Percentiles rank a stretch among this genome's conserved stretches.
Conservation (phyloP, 192 early-diverging fungal genomes). For the Umbelopsis ramanniana region DNA sequence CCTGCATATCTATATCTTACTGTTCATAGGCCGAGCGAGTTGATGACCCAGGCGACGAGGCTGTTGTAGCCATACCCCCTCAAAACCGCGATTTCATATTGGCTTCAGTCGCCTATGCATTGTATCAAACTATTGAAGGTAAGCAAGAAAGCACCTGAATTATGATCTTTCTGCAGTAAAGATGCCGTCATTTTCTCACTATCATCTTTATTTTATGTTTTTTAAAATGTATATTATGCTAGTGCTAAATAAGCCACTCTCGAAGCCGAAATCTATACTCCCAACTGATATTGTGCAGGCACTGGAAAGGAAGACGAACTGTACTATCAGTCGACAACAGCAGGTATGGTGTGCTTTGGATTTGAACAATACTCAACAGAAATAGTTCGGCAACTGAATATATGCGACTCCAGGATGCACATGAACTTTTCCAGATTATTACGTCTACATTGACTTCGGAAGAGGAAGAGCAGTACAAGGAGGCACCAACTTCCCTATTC, state of each 20-base stretch:
- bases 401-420: constrained; percentile 71
- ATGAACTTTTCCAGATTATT: constrained; percentile 87
- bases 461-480: constrained; percentile 48
- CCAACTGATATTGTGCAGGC: constrained; percentile 40
- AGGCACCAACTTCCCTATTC: constrained; percentile 33
- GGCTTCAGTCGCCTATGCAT: constrained; percentile 42
- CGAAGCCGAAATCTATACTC: constrained; percentile 32
- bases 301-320: constrained; percentile 35
- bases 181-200: not conserved
- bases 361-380: not conserved
- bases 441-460: constrained; percentile 77
- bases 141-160: not conserved
- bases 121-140: constrained; percentile 47
- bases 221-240: not conserved
- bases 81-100: constrained; percentile 38
- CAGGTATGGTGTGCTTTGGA: constrained; percentile 30
- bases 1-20: no score
- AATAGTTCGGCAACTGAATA: not conserved
- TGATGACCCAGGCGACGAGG: constrained; percentile 45
- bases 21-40: constrained; percentile 43
- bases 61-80: constrained; percentile 25
- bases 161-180: not conserved
- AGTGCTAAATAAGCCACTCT: constrained; percentile 44
- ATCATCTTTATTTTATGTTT: not conserved
- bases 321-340: constrained; percentile 43